Evolutionary conservation across 2,329 filamentous ascomycete species (phyloP).

Genomic region (Dothistroma septosporum): DNA sequence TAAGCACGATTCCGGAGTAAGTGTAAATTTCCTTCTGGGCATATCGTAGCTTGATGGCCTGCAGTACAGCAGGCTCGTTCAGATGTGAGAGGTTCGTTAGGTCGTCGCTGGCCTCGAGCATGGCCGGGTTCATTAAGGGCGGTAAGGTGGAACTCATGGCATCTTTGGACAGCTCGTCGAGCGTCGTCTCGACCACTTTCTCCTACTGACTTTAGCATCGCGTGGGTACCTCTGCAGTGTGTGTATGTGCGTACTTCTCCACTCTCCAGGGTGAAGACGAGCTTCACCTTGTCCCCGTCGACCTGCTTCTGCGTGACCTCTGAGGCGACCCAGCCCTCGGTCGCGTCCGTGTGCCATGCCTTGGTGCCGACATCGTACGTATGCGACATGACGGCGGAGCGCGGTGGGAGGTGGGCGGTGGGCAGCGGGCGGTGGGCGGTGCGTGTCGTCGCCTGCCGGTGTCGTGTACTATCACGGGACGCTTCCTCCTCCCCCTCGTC

Average conservation of each 20-base stretch:
- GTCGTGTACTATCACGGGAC: not conserved
- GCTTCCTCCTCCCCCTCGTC: not conserved
- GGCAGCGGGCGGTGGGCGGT: not conserved
- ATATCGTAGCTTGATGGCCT: constrained; percentile 96
- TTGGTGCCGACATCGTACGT: constrained; percentile 93
- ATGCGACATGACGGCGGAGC: constrained; percentile 65
- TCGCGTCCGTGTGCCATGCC: constrained; percentile 95
- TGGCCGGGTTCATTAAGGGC: constrained; percentile 94
- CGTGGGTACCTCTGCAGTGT: not conserved
- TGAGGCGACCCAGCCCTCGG: constrained; percentile 95
- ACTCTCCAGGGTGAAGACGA: constrained; percentile 86
- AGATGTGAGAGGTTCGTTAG: constrained; percentile 95
- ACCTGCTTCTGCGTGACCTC: constrained; percentile 83
- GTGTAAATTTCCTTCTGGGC: constrained; percentile 99
- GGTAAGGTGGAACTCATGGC: constrained; percentile 75
- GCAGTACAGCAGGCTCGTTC: constrained; percentile 95
- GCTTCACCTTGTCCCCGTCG: constrained; percentile 78
- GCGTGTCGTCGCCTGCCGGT: not conserved
- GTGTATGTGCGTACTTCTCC: constrained; percentile 42
- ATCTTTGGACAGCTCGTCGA: constrained; percentile 70
- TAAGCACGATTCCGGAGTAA: constrained; percentile 97
- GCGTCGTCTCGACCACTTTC: constrained; percentile 73
- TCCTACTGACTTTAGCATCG: constrained; percentile 52
- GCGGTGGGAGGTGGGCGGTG: constrained; percentile 2
- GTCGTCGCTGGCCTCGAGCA: constrained; percentile 98